Percentiles rank a stretch among this genome's conserved stretches.
phyloP scores from a whole-genome alignment of 225 moss, liverwort and hornwort genomes.

The Rhytidiadelphus loreus region DNA sequence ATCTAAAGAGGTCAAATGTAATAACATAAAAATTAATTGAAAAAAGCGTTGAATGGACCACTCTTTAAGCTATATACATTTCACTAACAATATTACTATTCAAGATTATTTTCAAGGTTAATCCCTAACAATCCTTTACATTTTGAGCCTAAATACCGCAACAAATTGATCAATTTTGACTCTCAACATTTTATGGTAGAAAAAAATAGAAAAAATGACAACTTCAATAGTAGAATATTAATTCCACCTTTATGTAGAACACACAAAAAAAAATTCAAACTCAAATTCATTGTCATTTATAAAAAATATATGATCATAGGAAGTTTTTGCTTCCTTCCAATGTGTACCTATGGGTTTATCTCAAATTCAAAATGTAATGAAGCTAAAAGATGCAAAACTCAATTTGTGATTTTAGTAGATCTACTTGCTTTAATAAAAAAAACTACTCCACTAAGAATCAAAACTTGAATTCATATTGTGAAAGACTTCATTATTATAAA shows the following conservation, averaged over 20 bases:
- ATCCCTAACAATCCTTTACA: background rate
- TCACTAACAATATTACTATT: background rate
- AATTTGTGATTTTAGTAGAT: background rate
- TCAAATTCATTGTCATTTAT: background rate
- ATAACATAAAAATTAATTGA: background rate
- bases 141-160: accelerated
- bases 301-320: background rate
- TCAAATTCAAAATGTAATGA: background rate
- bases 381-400: background rate
- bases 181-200: accelerated
- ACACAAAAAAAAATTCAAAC: background rate
- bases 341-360: no score
- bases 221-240: accelerated
- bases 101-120: no score
- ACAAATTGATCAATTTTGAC: no score
- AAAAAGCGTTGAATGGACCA: background rate
- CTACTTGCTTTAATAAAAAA: background rate
- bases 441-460: no score
- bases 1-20: background rate
- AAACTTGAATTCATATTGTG: background rate
- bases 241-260: background rate
- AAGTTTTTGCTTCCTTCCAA: accelerated
- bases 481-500: background rate
- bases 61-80: no score
- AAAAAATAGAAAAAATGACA: background rate